These are phyloP conservation scores for Psilocybe cubensis DNA, from an alignment of 768 basidiomycete species.

Conservation along the genomic window DNA sequence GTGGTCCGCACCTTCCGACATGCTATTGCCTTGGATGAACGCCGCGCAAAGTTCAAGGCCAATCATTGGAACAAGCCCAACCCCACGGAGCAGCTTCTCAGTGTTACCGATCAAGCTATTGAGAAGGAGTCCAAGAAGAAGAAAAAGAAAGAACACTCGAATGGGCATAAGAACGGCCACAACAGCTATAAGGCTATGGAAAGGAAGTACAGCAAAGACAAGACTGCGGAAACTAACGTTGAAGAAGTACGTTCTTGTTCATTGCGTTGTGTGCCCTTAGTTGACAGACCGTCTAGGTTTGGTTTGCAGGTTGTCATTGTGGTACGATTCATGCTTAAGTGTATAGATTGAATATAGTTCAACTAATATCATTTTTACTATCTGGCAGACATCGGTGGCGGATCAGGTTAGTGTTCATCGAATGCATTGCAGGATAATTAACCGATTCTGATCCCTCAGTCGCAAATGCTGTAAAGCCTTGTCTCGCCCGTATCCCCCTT, in stretches of 20 bases:
- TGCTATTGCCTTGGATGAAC: conserved; percentile 24
- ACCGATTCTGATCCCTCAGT: conserved; percentile 20
- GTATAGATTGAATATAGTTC: neutral
- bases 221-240: conserved; percentile 34
- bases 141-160: conserved; percentile 1
- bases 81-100: conserved; percentile 24
- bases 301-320: conserved; percentile 47
- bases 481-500: conserved; percentile 54
- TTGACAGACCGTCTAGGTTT: conserved; percentile 22
- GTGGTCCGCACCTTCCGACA: conserved; percentile 23
- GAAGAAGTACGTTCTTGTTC: conserved; percentile 45
- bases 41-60: conserved; percentile 50
- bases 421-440: neutral
- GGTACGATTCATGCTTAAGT: conserved; percentile 29
- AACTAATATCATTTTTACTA: neutral
- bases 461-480: conserved; percentile 39
- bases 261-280: conserved; percentile 15
- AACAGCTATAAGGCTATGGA: conserved; percentile 26
- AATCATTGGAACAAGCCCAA: conserved; percentile 44
- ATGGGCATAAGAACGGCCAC: neutral
- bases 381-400: conserved; percentile 56
- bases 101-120: conserved; percentile 21
- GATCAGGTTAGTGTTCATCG: conserved; percentile 33
- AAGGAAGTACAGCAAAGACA: conserved; percentile 27
- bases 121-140: conserved; percentile 7